Conservation (phyloP, 2,329 filamentous ascomycete genomes). For the Penicillium griseofulvum region DNA sequence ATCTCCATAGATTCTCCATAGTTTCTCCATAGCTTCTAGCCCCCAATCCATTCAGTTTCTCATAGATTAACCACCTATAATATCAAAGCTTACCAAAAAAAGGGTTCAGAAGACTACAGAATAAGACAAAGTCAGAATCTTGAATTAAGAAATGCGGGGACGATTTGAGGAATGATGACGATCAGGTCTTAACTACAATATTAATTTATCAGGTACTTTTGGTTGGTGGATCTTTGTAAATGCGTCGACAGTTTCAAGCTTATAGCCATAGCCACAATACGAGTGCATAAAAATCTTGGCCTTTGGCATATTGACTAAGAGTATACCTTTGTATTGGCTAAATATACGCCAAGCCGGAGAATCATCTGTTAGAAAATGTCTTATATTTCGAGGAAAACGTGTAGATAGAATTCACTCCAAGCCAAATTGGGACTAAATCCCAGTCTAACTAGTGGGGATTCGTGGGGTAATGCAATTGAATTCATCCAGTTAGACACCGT, state of each 20-base stretch:
- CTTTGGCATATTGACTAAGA: not conserved
- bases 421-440: not conserved
- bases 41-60: too few relatives aligned
- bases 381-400: not conserved
- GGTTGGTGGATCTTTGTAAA: conserved; percentile 6
- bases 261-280: conserved; percentile 6
- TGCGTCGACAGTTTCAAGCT: not conserved
- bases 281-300: conserved; percentile 2
- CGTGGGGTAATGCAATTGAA: not conserved
- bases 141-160: too few relatives aligned
- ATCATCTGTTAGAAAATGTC: conserved; percentile 4
- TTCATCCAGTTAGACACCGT: conserved; percentile 1
- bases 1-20: too few relatives aligned
- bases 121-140: too few relatives aligned
- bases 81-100: too few relatives aligned
- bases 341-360: conserved; percentile 1
- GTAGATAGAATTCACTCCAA: not conserved
- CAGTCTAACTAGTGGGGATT: not conserved
- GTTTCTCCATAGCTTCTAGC: too few relatives aligned
- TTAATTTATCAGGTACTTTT: too few relatives aligned
- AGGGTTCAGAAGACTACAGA: too few relatives aligned
- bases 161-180: not conserved
- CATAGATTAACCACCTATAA: too few relatives aligned
- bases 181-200: too few relatives aligned
- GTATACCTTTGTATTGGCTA: not conserved